phyloP scores from a whole-genome alignment of 2,329 filamentous ascomycete species.

The Ceratocystis variospora region DNA sequence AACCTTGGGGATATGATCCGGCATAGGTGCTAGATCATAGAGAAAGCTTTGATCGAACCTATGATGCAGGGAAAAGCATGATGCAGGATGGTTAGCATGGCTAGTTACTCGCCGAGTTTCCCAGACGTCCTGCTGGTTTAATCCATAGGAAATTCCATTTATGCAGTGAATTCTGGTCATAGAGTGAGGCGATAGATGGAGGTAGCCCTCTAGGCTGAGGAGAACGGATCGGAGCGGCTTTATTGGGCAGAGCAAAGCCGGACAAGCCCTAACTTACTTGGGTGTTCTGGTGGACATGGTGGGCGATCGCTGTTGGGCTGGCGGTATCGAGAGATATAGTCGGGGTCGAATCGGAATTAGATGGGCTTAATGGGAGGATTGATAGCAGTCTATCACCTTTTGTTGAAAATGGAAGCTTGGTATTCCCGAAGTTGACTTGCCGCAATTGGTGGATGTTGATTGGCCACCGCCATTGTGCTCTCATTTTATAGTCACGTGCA shows the following conservation, averaged over 20 bases:
- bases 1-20: slow-evolving; percentile 80
- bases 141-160: neutral
- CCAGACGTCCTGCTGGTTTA: slow-evolving; percentile 20
- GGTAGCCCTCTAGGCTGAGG: neutral
- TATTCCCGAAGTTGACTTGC: neutral
- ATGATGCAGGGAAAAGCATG: slow-evolving; percentile 20
- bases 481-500: neutral
- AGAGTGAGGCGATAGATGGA: neutral
- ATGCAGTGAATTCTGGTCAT: neutral
- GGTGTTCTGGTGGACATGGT: slow-evolving; percentile 33
- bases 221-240: neutral
- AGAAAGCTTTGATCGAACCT: slow-evolving; percentile 93
- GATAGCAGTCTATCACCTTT: neutral
- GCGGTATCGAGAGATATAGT: slow-evolving; percentile 3
- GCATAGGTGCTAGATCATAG: slow-evolving; percentile 91
- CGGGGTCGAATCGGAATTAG: neutral
- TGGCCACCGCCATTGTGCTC: neutral
- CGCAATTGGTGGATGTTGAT: slow-evolving; percentile 11
- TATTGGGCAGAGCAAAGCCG: neutral
- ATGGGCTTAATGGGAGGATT: neutral
- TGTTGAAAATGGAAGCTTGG: slow-evolving; percentile 3
- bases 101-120: no score
- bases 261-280: slow-evolving; percentile 27
- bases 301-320: slow-evolving; percentile 20
- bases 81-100: slow-evolving; percentile 21